A percentile compares a stretch with the other conserved stretches of the same genome.
These are phyloP conservation scores for Phascolomyces articulosus DNA, from an alignment of 371 early-diverging fungal species.

Conservation along the genomic window DNA sequence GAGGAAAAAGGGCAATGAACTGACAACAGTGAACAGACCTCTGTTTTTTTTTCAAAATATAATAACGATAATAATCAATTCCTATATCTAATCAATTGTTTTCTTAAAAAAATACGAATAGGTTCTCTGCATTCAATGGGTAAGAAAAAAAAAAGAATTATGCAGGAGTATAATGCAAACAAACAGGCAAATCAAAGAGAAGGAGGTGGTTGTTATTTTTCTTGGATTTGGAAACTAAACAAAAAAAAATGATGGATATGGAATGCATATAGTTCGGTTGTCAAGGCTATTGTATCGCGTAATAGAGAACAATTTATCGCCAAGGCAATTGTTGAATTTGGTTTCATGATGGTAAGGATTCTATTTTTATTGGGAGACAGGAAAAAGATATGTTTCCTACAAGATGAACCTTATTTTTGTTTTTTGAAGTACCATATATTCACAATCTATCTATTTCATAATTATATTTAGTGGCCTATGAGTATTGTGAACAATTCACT, in stretches of 20 bases:
- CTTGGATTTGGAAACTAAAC: too few species aligned
- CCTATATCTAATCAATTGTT: neutral
- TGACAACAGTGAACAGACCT: too few species aligned
- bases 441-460: too few species aligned
- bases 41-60: too few species aligned
- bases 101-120: conserved; percentile 8
- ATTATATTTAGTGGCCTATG: conserved; percentile 67
- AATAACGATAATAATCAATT: too few species aligned
- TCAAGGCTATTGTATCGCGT: conserved; percentile 75
- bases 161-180: too few species aligned
- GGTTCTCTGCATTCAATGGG: conserved; percentile 77
- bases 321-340: conserved; percentile 67
- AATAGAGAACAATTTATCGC: conserved; percentile 66
- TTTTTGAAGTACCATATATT: too few species aligned
- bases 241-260: too few species aligned
- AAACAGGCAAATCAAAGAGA: too few species aligned
- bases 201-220: too few species aligned
- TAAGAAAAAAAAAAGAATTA: conserved; percentile 16
- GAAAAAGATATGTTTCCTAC: neutral
- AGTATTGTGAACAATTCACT: conserved; percentile 77
- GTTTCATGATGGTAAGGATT: conserved; percentile 76
- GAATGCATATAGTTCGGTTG: conserved; percentile 48
- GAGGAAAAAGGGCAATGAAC: neutral
- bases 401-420: too few species aligned
- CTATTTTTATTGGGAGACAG: neutral